Evolutionary conservation across 2,329 filamentous ascomycete genomes (phyloP), one percentile per base, ranked within the genome.

Genomic region (Rutstroemia sp.): DNA sequence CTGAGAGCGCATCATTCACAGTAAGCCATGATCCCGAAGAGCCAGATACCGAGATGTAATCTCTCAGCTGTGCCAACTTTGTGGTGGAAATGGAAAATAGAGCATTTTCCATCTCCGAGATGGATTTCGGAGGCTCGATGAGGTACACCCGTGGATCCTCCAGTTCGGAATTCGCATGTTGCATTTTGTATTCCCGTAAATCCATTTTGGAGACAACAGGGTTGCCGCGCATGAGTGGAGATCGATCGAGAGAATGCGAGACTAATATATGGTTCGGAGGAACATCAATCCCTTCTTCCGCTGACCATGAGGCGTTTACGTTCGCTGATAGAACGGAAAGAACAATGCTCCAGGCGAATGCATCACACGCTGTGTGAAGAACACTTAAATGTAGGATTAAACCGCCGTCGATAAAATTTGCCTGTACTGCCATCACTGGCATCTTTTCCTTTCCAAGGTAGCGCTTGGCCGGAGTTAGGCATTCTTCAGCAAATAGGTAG

Each of bases 361-460:
- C n/a, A 39, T 54, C 44, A 54, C 30, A 54, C 14, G 44, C 51
- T 8, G 51, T 48, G 10, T 54, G 42, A 12, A 54, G 44, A 21
- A 54, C 42, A n/a, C 42, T n/a, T n/a, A 48, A 9, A 54, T 54
- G 30, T 39, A 54, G 44, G 14, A 54, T 48, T 19, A 54, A 54
- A 48, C 51, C 51, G 23, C 51, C 42, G 25, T 54, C 42, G 25
- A 54, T 54, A 16, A 48, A 54, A 19, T 39, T 48, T 48, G 51
- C 44, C 7, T 54, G 51, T 9, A 21, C 34, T 38, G 30, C 51
- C 34, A 54, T 48, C 19, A 48, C 51, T 5, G 51, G 51, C 5
- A 38, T 5, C 17, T 10, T 54, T 40, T 48, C 42, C 21, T 6
- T 10, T n/a, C 30, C 21, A 44, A 48, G 14, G 2, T 48, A 48